A percentile compares a stretch with the other conserved stretches of the same genome.
Evolutionary conservation across 768 basidiomycete species (phyloP).

Genomic region (Naganishia randhawae): DNA sequence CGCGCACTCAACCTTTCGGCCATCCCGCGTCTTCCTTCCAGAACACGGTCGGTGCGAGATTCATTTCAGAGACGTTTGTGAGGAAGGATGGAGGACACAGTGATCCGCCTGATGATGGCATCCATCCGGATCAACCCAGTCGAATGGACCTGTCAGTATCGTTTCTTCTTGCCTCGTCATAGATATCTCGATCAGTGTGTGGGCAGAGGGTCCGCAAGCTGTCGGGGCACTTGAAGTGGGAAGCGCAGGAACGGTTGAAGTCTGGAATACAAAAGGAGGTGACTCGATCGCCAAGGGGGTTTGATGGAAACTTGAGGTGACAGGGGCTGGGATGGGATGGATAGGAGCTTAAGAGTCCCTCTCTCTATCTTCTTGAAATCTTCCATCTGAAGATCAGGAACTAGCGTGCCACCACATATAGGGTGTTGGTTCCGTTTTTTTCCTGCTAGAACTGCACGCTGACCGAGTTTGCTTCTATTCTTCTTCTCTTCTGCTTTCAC

Average conservation of each 20-base stretch:
- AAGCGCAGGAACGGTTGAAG: neutral
- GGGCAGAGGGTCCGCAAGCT: neutral
- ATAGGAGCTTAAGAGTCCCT: neutral
- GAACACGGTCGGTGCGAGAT: slow-evolving; percentile 25
- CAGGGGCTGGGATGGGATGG: neutral
- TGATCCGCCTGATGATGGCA: slow-evolving; percentile 46
- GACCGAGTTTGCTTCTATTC: neutral
- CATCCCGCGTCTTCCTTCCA: neutral
- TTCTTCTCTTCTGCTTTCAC: neutral
- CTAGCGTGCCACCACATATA: neutral
- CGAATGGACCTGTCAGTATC: slow-evolving; percentile 50
- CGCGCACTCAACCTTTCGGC: neutral
- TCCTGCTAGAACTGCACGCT: neutral
- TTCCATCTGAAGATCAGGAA: neutral
- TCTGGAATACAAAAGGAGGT: neutral
- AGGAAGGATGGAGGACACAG: slow-evolving; percentile 42
- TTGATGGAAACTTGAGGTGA: slow-evolving; percentile 6
- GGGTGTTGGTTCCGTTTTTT: neutral
- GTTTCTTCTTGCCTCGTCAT: neutral
- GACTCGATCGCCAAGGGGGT: neutral
- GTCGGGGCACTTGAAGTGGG: neutral
- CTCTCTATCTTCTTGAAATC: neutral
- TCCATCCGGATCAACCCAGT: slow-evolving; percentile 44
- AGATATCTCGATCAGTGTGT: neutral
- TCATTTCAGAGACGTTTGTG: slow-evolving; percentile 31